Conservation (phyloP, 768 basidiomycete species). For the Pleurotus pulmonarius region DNA sequence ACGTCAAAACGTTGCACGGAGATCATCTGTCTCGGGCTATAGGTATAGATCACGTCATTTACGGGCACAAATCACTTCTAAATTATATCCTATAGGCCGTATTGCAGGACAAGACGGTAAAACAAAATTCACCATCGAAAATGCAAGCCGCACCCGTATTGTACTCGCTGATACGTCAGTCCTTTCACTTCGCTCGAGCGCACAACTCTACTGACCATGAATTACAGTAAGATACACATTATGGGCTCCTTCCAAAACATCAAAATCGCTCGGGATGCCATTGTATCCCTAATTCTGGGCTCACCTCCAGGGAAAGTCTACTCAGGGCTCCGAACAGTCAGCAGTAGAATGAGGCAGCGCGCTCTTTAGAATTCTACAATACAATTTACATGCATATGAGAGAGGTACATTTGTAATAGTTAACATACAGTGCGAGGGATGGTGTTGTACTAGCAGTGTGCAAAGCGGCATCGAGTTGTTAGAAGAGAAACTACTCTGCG, state of each 20-base stretch:
- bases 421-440: neutral
- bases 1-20: constrained; percentile 96
- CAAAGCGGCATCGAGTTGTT: neutral
- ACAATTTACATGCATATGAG: neutral
- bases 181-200: neutral
- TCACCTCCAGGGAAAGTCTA: constrained; percentile 95
- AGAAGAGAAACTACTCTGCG: neutral
- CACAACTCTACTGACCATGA: neutral
- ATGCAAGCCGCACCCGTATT: constrained; percentile 94
- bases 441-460: constrained; percentile 4
- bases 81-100: constrained; percentile 52
- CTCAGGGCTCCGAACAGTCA: constrained; percentile 86
- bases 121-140: constrained; percentile 98
- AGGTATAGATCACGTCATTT: constrained; percentile 37
- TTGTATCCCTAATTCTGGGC: constrained; percentile 92
- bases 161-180: constrained; percentile 95
- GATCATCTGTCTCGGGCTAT: constrained; percentile 99
- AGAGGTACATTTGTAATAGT: neutral
- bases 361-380: constrained; percentile 39
- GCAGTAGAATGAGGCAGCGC: constrained; percentile 90
- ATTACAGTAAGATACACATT: constrained; percentile 89
- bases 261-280: constrained; percentile 93
- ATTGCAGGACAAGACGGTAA: constrained; percentile 99
- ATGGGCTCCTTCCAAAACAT: constrained; percentile 99
- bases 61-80: constrained; percentile 3